Base-by-base conservation (phyloP, 192 early-diverging fungal species). In the Cetraspora pellucida region DNA sequence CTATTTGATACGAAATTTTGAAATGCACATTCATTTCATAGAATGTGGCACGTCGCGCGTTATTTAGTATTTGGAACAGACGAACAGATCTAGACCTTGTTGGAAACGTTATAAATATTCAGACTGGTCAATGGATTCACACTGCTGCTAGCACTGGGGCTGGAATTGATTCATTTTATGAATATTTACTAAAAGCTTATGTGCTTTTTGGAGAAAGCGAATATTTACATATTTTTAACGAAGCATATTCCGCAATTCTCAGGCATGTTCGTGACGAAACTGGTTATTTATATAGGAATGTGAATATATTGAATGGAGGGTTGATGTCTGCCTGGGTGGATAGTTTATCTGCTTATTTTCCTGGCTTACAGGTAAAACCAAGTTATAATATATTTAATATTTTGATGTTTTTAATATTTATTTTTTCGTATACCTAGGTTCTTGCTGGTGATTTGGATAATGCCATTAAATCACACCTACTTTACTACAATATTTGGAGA, bases 81-180 rank as follows among this genome's bases (percentile, higher is more conserved):
- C 79, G 95, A 61, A 94, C 96, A 19, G 80, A 87, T 25, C 74
- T 91, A 8, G 86, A 93, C 68, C 82, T 98, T 16, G 80, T 98
- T 45, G 97, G 97, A 10, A 95, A 97, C 74, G 88, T 89, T 3
- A 91, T 95, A 74, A 85, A 93, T 58, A 81, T 95, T 21, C 87
- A 85, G 46, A 84, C 84, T 25, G 90, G 87, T 1, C 77, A 92
- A 69, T 96, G 94, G 97, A 82, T 90, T 44, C 85, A 92, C 37
- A 75, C 82, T 19, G 86, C 90, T 44, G 85, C 93, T 17, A 90
- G 93, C 19, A 90, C 95, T 9, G 93, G 97, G 31, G 95, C 96
- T 10, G 97, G 96, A 52, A 88, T 93, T 14, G 97, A 99, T 82
- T 96, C 95, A 11, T 90, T 95, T 46, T 97, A 91, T 79, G 95